phyloP scores from a whole-genome alignment of 169 alveolate genomes.

The Plasmodium reichenowi region DNA sequence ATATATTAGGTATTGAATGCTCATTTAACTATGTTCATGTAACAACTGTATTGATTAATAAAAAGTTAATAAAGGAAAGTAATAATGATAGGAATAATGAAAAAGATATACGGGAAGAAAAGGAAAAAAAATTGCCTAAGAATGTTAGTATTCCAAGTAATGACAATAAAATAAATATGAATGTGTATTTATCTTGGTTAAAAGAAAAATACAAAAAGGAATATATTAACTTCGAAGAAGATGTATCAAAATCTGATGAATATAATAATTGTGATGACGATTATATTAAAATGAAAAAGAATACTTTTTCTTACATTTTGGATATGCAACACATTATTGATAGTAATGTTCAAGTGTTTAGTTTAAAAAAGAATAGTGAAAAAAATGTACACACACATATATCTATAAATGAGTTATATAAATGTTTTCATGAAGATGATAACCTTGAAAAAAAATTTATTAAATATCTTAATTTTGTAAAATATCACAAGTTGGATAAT shows the following conservation, averaged over 20 bases:
- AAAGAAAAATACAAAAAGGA: too few species aligned
- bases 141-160: not conserved
- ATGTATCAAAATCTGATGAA: not conserved
- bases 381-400: constrained; percentile 9
- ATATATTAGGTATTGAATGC: constrained; percentile 45
- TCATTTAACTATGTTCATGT: constrained; percentile 28
- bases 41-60: constrained; percentile 30
- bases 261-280: not conserved
- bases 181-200: not conserved
- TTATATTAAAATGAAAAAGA: constrained; percentile 26
- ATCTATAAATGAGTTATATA: not conserved
- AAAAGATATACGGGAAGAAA: constrained; percentile 1
- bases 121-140: not conserved
- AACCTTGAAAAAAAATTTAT: constrained; percentile 11
- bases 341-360: constrained; percentile 4
- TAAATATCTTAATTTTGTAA: constrained; percentile 13
- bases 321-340: constrained; percentile 22
- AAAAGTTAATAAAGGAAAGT: constrained; percentile 8
- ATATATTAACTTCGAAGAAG: not conserved
- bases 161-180: not conserved
- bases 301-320: constrained; percentile 19
- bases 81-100: not conserved
- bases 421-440: constrained; percentile 4
- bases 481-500: not conserved
- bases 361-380: constrained; percentile 4